Base-by-base conservation (phyloP, 2,329 filamentous ascomycete genomes). In the Cercospora brassicicola region DNA sequence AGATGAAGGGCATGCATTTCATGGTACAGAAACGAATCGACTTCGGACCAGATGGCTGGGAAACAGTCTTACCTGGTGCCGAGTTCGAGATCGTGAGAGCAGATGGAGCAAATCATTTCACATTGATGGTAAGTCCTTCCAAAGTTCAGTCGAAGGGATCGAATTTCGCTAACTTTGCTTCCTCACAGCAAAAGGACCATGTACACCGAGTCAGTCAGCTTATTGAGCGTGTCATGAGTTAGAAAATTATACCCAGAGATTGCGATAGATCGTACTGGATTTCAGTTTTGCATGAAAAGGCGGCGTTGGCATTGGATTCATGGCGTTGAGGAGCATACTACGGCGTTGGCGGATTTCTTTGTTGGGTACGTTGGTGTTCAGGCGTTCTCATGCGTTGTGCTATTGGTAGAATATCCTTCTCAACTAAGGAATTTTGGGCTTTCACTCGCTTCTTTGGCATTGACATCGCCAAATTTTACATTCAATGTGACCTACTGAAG, bases 11-110 rank as follows among this genome's bases (percentile, higher is more conserved):
- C 9, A 61, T 66, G 64, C 56, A 61, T 26, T 85, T 82, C 80
- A 73, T 85, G 64, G 73, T 84, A 56, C 81, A 84, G 67, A 81
- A 84, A 70, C 77, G 83, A 39, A 81, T 76, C 7, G 81, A 85
- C 62, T 81, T 84, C 61, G 81, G 82, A 3, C 78, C 81, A 2
- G 83, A 83, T 70, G 81, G 81, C 26, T 85, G 83, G 82, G 81
- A 83, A 67, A 78, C 78, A 4, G 76, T 84, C 20, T 76, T 84
- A 31, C 73, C 71, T 1, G 79, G 78, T 4, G 74, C 80, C 57
- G 78, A 82, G 64, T 73, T 78, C 53, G 71, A 71, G 53, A 74
- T 78, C 66, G 72, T 73, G 30, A 75, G 71, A 13, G 67, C 79
- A 53, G 72, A 76, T 18, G 78, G 76, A 31, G 75, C 70, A 31